Conservation (phyloP, 192 early-diverging fungal genomes). For the Spizellomyces punctatus region DNA sequence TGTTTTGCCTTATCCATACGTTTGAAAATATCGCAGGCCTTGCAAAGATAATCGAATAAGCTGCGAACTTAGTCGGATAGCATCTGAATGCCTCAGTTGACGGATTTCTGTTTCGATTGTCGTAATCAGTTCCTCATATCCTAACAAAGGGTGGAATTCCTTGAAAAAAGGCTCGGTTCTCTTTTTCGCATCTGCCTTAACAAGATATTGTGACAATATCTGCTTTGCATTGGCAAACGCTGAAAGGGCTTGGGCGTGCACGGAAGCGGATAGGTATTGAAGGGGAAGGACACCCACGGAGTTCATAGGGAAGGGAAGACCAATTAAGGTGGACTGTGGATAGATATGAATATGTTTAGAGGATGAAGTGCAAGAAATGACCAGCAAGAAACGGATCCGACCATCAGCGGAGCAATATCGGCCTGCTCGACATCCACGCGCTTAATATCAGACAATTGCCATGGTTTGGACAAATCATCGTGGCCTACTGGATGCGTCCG, state of each 20-base stretch:
- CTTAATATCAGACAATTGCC: conserved; percentile 64
- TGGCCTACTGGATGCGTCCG: conserved; percentile 63
- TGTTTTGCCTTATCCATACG: conserved; percentile 26
- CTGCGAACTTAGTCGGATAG: conserved; percentile 64
- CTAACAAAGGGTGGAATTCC: conserved; percentile 67
- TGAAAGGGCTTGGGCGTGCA: conserved; percentile 75
- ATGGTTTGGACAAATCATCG: conserved; percentile 71
- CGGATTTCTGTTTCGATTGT: conserved; percentile 66
- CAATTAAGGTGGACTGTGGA: conserved; percentile 77
- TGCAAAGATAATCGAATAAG: conserved; percentile 71
- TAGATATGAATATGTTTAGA: not conserved
- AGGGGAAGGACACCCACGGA: conserved; percentile 92
- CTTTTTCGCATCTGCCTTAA: conserved; percentile 80
- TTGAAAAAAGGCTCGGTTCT: conserved; percentile 78
- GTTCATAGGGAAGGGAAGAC: conserved; percentile 86
- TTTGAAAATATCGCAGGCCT: conserved; percentile 94
- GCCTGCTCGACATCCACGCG: conserved; percentile 91
- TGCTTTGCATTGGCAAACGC: conserved; percentile 80
- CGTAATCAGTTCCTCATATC: conserved; percentile 4
- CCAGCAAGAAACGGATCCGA: conserved; percentile 33
- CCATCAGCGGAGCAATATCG: conserved; percentile 96
- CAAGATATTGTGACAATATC: conserved; percentile 83
- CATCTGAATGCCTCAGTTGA: conserved; percentile 60
- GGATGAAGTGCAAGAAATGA: not conserved
- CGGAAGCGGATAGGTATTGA: conserved; percentile 69